phyloP scores from a whole-genome alignment of 306 rosid species.

The Vigna reflexopilosa region DNA sequence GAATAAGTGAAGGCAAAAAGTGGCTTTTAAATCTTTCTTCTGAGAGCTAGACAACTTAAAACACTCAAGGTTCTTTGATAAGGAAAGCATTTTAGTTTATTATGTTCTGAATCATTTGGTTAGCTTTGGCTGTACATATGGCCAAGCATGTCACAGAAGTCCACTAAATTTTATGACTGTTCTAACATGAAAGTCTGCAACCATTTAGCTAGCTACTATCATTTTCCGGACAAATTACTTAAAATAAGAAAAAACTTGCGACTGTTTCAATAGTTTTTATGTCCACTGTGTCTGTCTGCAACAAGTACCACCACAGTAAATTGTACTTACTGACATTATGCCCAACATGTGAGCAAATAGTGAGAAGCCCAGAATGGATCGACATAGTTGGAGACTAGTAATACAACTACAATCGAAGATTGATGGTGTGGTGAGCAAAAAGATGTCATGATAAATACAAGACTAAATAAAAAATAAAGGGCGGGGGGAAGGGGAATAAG shows the following conservation, averaged over 20 bases:
- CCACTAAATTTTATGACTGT: not conserved
- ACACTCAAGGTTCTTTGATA: not conserved
- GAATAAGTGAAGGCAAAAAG: conserved; percentile 14
- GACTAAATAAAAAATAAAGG: not conserved
- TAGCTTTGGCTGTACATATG: conserved; percentile 22
- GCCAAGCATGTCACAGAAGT: not conserved
- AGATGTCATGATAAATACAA: not conserved
- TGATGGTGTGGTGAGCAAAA: not conserved
- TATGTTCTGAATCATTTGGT: not conserved
- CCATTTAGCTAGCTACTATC: conserved; percentile 2
- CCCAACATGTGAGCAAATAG: conserved; percentile 32
- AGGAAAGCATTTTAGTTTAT: not conserved
- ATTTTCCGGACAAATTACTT: not conserved
- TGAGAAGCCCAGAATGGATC: not conserved
- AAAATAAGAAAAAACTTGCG: not conserved
- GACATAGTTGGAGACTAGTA: not conserved
- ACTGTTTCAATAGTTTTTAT: not conserved
- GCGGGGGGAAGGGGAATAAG: not conserved
- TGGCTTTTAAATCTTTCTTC: not conserved
- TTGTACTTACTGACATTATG: not conserved
- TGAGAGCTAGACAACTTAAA: not conserved
- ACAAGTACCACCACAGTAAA: not conserved
- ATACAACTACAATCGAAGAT: conserved; percentile 9
- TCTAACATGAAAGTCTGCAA: not conserved
- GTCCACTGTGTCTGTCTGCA: conserved; percentile 7